Conservation (phyloP, 768 basidiomycete genomes). For the Pholiota molesta region DNA sequence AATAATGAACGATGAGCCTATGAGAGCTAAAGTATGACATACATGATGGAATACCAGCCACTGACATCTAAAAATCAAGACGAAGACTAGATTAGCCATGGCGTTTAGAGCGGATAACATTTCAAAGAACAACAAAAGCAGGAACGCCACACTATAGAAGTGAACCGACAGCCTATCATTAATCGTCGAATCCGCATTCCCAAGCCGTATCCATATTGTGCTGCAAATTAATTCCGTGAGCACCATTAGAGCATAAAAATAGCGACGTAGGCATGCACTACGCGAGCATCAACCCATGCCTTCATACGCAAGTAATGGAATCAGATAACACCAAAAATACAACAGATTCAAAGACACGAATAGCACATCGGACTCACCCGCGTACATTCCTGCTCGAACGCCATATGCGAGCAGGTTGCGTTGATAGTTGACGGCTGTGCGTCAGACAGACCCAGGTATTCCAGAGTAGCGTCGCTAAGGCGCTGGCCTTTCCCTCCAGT, state of each 20-base stretch:
- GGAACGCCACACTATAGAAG: constrained; percentile 61
- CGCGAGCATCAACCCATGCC: constrained; percentile 52
- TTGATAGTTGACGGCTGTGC: constrained; percentile 51
- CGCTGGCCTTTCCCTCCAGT: constrained; percentile 30
- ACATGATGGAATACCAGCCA: constrained; percentile 62
- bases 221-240: constrained; percentile 27
- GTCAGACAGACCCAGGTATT: constrained; percentile 49
- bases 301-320: constrained; percentile 4
- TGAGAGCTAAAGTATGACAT: constrained; percentile 6
- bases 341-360: background rate
- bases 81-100: background rate
- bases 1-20: background rate
- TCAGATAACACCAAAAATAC: background rate
- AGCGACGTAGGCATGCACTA: constrained; percentile 19
- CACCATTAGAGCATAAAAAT: constrained; percentile 26
- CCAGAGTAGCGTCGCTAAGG: constrained; percentile 35
- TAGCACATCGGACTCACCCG: constrained; percentile 28
- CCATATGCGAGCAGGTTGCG: constrained; percentile 63
- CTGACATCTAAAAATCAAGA: constrained; percentile 45
- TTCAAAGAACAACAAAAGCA: constrained; percentile 36
- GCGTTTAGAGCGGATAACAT: background rate
- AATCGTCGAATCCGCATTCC: constrained; percentile 39
- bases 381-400: constrained; percentile 59
- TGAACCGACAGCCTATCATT: constrained; percentile 54
- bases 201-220: constrained; percentile 55